Evolutionary conservation across 371 early-diverging fungal species (phyloP).

Genomic region (Fennellomyces sp.): DNA sequence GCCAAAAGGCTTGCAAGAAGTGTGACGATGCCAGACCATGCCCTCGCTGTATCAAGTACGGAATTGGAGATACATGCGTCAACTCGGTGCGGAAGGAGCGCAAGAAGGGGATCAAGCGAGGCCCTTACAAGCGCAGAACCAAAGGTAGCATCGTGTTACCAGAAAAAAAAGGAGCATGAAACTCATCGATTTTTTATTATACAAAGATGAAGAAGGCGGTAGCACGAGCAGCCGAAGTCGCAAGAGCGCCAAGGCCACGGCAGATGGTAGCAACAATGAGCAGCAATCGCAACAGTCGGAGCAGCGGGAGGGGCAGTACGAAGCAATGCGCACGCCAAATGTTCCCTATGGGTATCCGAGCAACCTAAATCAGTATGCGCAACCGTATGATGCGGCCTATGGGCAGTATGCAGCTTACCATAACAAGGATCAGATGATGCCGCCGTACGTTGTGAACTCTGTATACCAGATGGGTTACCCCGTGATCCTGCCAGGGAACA

Average conservation of each 20-base stretch:
- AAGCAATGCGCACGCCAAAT: conserved; percentile 12
- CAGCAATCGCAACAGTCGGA: not conserved
- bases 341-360: conserved; percentile 47
- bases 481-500: conserved; percentile 31
- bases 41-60: conserved; percentile 79
- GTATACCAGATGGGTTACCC: conserved; percentile 48
- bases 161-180: too few relatives aligned
- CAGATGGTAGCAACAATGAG: not conserved
- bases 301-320: not conserved
- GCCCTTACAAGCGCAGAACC: conserved; percentile 74
- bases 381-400: conserved; percentile 43
- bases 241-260: too few relatives aligned
- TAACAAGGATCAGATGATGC: conserved; percentile 39
- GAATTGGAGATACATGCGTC: conserved; percentile 71
- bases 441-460: conserved; percentile 44
- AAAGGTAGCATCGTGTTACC: conserved; percentile 30
- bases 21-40: conserved; percentile 91
- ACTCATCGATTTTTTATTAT: too few relatives aligned
- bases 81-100: conserved; percentile 86
- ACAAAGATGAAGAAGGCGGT: not conserved
- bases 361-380: conserved; percentile 49
- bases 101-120: conserved; percentile 83
- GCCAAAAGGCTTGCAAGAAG: conserved; percentile 93
- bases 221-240: too few relatives aligned
- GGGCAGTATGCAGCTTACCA: conserved; percentile 35